phyloP scores from a whole-genome alignment of 1,139 yeast species.

The Debaryomycetaceae sp. region DNA sequence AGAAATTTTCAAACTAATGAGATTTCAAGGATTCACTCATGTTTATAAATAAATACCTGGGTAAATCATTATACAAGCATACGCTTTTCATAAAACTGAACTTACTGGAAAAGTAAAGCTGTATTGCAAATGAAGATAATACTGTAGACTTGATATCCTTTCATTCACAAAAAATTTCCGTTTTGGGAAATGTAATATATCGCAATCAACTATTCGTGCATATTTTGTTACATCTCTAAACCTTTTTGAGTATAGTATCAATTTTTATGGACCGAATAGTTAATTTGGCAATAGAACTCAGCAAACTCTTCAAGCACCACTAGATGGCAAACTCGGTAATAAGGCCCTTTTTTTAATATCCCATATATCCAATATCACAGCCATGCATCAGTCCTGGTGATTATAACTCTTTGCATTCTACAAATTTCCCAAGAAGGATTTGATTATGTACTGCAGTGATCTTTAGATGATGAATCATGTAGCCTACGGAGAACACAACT shows the following conservation, averaged over 20 bases:
- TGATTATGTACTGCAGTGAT: no score
- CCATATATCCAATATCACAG: no score
- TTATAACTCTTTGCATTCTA: no score
- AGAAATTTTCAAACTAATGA: no score
- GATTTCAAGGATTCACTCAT: not conserved
- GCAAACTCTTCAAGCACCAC: not conserved
- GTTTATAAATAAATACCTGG: not conserved
- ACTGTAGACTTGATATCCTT: not conserved
- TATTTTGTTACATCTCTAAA: not conserved
- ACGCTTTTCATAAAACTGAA: no score
- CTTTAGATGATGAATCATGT: no score
- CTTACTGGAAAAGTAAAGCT: not conserved
- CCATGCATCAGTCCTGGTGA: no score
- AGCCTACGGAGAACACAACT: no score
- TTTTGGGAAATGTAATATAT: constrained; percentile 9
- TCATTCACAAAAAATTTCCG: constrained; percentile 7
- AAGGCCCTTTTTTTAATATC: no score
- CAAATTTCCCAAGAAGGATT: no score
- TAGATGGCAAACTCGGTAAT: not conserved
- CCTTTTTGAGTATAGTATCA: not conserved
- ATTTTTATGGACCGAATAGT: not conserved
- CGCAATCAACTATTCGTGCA: not conserved
- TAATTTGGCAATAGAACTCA: not conserved
- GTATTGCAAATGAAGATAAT: not conserved
- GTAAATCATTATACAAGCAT: no score